Evolutionary conservation across 768 basidiomycete genomes (phyloP), one percentile per base, ranked within the genome.

Genomic region (Rhizopogon rudus): DNA sequence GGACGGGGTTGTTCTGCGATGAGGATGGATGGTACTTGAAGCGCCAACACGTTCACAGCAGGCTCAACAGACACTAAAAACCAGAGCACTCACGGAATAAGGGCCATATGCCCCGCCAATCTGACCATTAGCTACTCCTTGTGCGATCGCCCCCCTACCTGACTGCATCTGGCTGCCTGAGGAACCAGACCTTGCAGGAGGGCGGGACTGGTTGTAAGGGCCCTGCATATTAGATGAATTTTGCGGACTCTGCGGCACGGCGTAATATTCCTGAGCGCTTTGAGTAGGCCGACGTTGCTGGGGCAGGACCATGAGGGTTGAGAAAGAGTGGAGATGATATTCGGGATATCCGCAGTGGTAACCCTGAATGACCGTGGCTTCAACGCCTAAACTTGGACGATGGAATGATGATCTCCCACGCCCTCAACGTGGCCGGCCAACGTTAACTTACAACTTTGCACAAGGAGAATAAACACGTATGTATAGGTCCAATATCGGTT

Each of bases 61-160:
- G 39, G 43, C 28, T 53, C 20, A 49, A 49, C 52, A 35, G 40
- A 49, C 14, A 29, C 43, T 51, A n/a, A 10, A 1, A 52, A 39
- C 51, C 13, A 40, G 29, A 49, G 43, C 12, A 75, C 85, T 55
- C 61, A 92, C 91, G n/a, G 89, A 85, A 73, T 93, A 93, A 25
- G 91, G 91, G 10, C 91, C 91, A 75, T 92, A 93, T 16, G 82
- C 84, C 25, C 81, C 80, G 4, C 91, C 91, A 64, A 93, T 88
- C 35, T 76, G 75, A 7, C 91, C 91, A 31, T 79, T 86, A 0
- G 88, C 89, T n/a, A 93, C 89, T 44, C 88, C 86, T 59, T 83
- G 85, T 9, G 86, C 81, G 44, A 88, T 84, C 20, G 82, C 82
- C 50, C 74, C 76, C 58, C 81, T 76, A 60, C 77, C 78, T 57